A percentile compares a stretch with the other conserved stretches of the same genome.
Conservation (phyloP, 768 basidiomycete species). For the Pleurotus platypus region DNA sequence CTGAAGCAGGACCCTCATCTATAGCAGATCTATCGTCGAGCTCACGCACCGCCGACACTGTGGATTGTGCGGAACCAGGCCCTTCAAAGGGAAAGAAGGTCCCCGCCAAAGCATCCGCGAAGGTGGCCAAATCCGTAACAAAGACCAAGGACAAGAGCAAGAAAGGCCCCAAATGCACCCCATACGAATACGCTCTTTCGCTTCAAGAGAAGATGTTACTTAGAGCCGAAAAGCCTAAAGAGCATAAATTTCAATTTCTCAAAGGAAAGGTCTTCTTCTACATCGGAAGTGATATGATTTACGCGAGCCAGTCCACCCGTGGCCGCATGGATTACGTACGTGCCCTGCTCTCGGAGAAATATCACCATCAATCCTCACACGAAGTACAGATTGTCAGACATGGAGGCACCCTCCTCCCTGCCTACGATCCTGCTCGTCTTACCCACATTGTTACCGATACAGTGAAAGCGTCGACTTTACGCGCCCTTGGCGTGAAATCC, state of each 20-base stretch:
- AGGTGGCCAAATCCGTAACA: conserved; percentile 10
- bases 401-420: conserved; percentile 60
- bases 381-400: conserved; percentile 51
- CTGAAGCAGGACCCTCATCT: conserved; percentile 22
- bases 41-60: conserved; percentile 5
- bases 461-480: conserved; percentile 22
- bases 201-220: conserved; percentile 29
- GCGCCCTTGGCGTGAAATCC: conserved; percentile 34
- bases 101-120: conserved; percentile 6
- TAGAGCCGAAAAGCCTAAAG: conserved; percentile 16
- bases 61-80: not conserved
- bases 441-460: conserved; percentile 69
- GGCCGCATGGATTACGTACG: conserved; percentile 61
- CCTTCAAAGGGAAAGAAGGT: not conserved
- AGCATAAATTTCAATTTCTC: conserved; percentile 31
- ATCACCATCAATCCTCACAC: no score
- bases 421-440: conserved; percentile 49
- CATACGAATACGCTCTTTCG: conserved; percentile 51
- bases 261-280: conserved; percentile 57
- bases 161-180: conserved; percentile 42
- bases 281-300: conserved; percentile 52
- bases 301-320: conserved; percentile 47
- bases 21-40: conserved; percentile 14
- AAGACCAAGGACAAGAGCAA: conserved; percentile 20
- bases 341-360: conserved; percentile 9